phyloP scores from a whole-genome alignment of 2,329 filamentous ascomycete genomes.

The Herpotrichia juniperi region DNA sequence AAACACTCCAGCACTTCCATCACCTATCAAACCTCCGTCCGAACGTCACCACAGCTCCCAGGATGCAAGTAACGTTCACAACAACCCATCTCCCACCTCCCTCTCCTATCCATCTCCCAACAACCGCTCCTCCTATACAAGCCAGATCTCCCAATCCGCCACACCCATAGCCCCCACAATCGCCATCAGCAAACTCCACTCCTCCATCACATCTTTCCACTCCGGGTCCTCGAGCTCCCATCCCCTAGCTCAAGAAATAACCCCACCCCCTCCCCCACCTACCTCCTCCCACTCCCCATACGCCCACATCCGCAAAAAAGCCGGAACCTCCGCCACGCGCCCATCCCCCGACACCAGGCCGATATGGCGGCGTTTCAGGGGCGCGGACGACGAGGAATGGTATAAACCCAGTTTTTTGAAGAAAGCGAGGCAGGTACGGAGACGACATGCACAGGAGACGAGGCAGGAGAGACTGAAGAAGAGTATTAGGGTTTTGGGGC shows the following conservation, averaged over 20 bases:
- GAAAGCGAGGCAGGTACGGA: slow-evolving; percentile 30
- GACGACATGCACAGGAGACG: slow-evolving; percentile 21
- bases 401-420: slow-evolving; percentile 22
- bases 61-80: too few relatives aligned
- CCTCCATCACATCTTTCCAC: slow-evolving; percentile 10
- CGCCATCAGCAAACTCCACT: slow-evolving; percentile 13
- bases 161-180: slow-evolving; percentile 10
- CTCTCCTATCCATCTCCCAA: slow-evolving; percentile 6
- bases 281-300: not conserved
- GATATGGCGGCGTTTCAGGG: slow-evolving; percentile 4
- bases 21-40: slow-evolving; percentile 4
- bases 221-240: slow-evolving; percentile 6
- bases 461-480: slow-evolving; percentile 36
- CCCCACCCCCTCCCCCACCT: not conserved
- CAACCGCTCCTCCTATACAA: slow-evolving; percentile 22
- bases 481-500: slow-evolving; percentile 39
- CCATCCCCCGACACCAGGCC: not conserved
- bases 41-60: too few relatives aligned
- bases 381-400: slow-evolving; percentile 7
- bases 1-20: not conserved
- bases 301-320: not conserved
- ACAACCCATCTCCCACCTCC: too few relatives aligned
- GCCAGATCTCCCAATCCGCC: slow-evolving; percentile 7
- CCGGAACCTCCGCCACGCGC: slow-evolving; percentile 1
- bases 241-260: not conserved